Percentiles rank a stretch among this genome's conserved stretches.
phyloP scores from a whole-genome alignment of 352 stramenopile species.

The Pythium pyrilobum region DNA sequence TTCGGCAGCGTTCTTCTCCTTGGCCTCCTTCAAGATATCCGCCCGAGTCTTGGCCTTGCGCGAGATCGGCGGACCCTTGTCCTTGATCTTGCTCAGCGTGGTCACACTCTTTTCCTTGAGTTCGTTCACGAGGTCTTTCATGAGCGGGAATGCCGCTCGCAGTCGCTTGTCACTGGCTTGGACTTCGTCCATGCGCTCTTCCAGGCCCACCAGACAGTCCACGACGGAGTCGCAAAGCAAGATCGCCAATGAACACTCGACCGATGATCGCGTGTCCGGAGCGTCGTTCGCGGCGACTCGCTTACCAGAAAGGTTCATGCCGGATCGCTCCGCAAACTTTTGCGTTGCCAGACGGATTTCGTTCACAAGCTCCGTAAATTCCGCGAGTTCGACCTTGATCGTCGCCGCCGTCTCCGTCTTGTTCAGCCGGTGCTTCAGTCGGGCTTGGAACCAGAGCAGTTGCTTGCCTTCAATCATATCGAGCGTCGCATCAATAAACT shows the following conservation, averaged over 20 bases:
- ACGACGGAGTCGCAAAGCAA: constrained; percentile 59
- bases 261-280: constrained; percentile 65
- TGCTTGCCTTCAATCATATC: constrained; percentile 71
- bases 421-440: constrained; percentile 65
- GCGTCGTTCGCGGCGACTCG: constrained; percentile 57
- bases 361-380: constrained; percentile 79
- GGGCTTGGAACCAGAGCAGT: constrained; percentile 69
- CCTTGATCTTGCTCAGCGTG: constrained; percentile 53
- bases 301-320: constrained; percentile 81
- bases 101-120: constrained; percentile 51
- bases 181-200: constrained; percentile 79
- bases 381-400: constrained; percentile 80
- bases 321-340: constrained; percentile 81
- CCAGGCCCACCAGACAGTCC: constrained; percentile 76
- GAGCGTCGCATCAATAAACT: constrained; percentile 65
- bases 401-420: constrained; percentile 74
- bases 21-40: constrained; percentile 82
- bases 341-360: constrained; percentile 67
- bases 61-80: constrained; percentile 49
- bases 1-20: constrained; percentile 78
- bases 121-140: constrained; percentile 56
- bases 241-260: constrained; percentile 62
- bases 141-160: constrained; percentile 55
- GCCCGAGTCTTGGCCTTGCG: constrained; percentile 63
- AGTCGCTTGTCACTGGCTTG: constrained; percentile 80